Percentiles rank a stretch among this genome's conserved stretches.
Conservation (phyloP, 2,329 filamentous ascomycete genomes). For the Stromatinia cepivora region DNA sequence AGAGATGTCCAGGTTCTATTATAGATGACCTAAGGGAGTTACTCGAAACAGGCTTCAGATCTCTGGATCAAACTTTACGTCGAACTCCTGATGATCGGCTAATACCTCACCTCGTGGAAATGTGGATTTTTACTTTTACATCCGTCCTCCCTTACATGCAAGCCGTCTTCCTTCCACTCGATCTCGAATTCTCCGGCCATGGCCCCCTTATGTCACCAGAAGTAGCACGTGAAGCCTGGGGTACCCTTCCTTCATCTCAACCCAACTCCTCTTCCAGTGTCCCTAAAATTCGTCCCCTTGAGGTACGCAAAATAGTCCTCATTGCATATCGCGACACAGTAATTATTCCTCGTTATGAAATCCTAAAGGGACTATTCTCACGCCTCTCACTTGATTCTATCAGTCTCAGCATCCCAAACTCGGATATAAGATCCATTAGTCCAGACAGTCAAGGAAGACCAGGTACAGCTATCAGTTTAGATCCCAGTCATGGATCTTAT, state of each 20-base stretch:
- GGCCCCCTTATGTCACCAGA: constrained; percentile 76
- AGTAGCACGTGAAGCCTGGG: constrained; percentile 90
- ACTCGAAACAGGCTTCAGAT: constrained; percentile 77
- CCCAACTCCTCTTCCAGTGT: constrained; percentile 43
- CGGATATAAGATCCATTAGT: constrained; percentile 50
- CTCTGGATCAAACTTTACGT: constrained; percentile 79
- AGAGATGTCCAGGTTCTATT: constrained; percentile 67
- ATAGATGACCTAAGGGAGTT: constrained; percentile 77
- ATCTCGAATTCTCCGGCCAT: constrained; percentile 86
- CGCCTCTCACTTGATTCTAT: constrained; percentile 78
- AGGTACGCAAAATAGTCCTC: constrained; percentile 86
- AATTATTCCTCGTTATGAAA: constrained; percentile 85
- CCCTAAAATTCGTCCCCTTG: constrained; percentile 58
- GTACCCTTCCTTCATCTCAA: constrained; percentile 57
- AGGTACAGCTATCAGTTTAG: constrained; percentile 72
- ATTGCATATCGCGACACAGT: constrained; percentile 86
- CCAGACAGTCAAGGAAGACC: constrained; percentile 56
- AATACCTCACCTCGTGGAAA: constrained; percentile 86
- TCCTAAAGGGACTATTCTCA: constrained; percentile 85
- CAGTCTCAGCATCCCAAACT: constrained; percentile 46
- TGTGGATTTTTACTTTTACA: constrained; percentile 93
- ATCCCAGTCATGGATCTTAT: constrained; percentile 74
- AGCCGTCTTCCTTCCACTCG: constrained; percentile 88
- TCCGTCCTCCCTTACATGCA: constrained; percentile 91
- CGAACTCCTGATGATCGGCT: constrained; percentile 80